Evolutionary conservation across 257 asterid genomes (phyloP).

Genomic region (Plantago elongata): DNA sequence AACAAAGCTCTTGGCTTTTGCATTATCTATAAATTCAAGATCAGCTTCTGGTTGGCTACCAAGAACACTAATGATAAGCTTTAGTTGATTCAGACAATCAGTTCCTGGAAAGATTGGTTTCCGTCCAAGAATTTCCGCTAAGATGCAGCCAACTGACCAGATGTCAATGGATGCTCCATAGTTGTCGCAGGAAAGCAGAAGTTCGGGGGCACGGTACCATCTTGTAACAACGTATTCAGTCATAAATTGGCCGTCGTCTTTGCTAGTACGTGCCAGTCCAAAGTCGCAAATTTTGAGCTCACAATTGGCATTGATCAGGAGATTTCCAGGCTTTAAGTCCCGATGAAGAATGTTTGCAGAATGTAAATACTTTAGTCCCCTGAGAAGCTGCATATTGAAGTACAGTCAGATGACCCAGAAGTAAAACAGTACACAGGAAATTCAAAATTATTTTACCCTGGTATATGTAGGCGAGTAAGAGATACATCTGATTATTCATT

Average conservation of each 20-base stretch:
- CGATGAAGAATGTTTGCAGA: slow-evolving; percentile 44
- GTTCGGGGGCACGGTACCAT: slow-evolving; percentile 47
- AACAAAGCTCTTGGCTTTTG: slow-evolving; percentile 24
- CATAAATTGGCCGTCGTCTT: slow-evolving; percentile 35
- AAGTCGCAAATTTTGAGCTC: slow-evolving; percentile 40
- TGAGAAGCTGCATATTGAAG: slow-evolving; percentile 28
- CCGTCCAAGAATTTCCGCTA: slow-evolving; percentile 40
- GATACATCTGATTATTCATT: too few relatives aligned
- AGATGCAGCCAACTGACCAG: slow-evolving; percentile 43
- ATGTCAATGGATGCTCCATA: slow-evolving; percentile 39
- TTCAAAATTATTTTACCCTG: too few relatives aligned
- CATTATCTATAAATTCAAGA: slow-evolving; percentile 35
- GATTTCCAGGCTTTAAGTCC: slow-evolving; percentile 42
- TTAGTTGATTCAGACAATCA: slow-evolving; percentile 36
- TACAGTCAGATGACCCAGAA: neutral
- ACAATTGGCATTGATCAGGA: slow-evolving; percentile 33
- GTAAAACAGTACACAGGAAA: neutral
- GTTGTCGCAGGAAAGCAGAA: slow-evolving; percentile 38
- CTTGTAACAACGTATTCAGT: slow-evolving; percentile 41
- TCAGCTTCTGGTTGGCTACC: slow-evolving; percentile 34
- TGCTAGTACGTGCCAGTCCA: slow-evolving; percentile 38
- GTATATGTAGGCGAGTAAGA: too few relatives aligned
- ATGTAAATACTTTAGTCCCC: slow-evolving; percentile 39
- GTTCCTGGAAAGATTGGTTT: slow-evolving; percentile 40
- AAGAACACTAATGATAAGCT: slow-evolving; percentile 33